phyloP scores from a whole-genome alignment of 768 basidiomycete genomes.

The Phlebiopsis gigantea region DNA sequence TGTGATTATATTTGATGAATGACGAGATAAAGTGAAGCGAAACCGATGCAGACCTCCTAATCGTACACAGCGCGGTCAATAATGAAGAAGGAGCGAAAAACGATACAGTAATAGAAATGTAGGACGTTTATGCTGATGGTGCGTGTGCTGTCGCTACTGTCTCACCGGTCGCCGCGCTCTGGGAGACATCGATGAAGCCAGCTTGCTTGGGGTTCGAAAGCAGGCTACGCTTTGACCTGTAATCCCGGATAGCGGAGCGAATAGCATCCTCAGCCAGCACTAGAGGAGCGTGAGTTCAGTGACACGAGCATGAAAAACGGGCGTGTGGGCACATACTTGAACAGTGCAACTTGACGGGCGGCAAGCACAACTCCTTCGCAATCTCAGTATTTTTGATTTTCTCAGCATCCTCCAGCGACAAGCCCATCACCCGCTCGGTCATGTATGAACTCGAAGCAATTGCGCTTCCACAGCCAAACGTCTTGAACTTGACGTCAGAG shows the following conservation, averaged over 20 bases:
- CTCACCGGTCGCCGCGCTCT: constrained; percentile 47
- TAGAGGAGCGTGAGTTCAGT: constrained; percentile 23
- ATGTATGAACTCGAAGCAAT: constrained; percentile 98
- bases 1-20: not conserved
- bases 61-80: not conserved
- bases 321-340: constrained; percentile 61
- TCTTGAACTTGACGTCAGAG: constrained; percentile 99
- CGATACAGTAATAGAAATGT: not conserved
- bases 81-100: constrained; percentile 2
- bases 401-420: constrained; percentile 90
- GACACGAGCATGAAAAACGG: not conserved
- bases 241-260: constrained; percentile 95
- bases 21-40: not conserved
- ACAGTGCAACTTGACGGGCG: constrained; percentile 94
- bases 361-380: constrained; percentile 92
- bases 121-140: constrained; percentile 17
- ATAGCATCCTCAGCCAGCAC: constrained; percentile 99
- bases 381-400: constrained; percentile 99
- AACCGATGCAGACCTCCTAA: constrained; percentile 1
- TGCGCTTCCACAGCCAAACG: constrained; percentile 97
- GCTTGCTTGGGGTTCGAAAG: constrained; percentile 45
- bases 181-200: constrained; percentile 69
- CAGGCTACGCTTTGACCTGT: constrained; percentile 74
- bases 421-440: constrained; percentile 96
- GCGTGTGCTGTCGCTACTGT: constrained; percentile 49